A percentile compares a stretch with the other conserved stretches of the same genome.
Evolutionary conservation across 345 rosid genomes (phyloP).

Genomic region (Microcos paniculata): DNA sequence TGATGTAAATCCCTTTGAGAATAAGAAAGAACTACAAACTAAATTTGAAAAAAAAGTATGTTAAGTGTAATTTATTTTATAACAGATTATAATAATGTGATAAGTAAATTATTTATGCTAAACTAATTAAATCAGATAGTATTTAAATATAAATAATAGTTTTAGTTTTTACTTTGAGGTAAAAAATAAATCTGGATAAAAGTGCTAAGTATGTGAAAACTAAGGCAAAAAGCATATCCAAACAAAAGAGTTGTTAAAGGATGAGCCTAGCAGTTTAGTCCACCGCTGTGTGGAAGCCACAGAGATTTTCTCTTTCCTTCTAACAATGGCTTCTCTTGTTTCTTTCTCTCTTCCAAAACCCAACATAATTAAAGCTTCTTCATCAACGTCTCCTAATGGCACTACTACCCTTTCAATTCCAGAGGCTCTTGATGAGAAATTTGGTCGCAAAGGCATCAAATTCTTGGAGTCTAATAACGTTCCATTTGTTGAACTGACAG

Average conservation of each 20-base stretch:
- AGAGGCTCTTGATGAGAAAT: conserved; percentile 56
- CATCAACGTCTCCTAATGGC: conserved; percentile 17
- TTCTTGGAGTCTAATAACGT: conserved; percentile 56
- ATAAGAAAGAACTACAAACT: too few species aligned
- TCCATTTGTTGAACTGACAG: conserved; percentile 64
- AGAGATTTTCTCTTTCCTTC: conserved; percentile 9
- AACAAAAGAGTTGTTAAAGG: conserved; percentile 31
- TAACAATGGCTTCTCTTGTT: conserved; percentile 66
- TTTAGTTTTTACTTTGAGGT: neutral
- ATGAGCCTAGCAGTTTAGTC: conserved; percentile 34
- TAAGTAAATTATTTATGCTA: too few species aligned
- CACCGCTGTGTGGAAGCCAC: conserved; percentile 32
- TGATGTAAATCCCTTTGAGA: too few species aligned
- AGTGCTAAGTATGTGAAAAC: neutral
- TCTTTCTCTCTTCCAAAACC: conserved; percentile 57
- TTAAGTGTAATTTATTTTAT: too few species aligned
- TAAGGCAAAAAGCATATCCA: conserved; percentile 24
- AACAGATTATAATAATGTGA: too few species aligned
- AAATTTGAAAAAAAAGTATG: too few species aligned
- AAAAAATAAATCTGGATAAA: neutral
- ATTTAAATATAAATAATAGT: neutral
- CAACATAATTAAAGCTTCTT: conserved; percentile 37
- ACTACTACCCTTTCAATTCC: conserved; percentile 27
- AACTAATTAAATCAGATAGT: neutral
- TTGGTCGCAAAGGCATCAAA: conserved; percentile 74